phyloP scores from a whole-genome alignment of 2,329 filamentous ascomycete genomes.

The Hymenoscyphus repandus region DNA sequence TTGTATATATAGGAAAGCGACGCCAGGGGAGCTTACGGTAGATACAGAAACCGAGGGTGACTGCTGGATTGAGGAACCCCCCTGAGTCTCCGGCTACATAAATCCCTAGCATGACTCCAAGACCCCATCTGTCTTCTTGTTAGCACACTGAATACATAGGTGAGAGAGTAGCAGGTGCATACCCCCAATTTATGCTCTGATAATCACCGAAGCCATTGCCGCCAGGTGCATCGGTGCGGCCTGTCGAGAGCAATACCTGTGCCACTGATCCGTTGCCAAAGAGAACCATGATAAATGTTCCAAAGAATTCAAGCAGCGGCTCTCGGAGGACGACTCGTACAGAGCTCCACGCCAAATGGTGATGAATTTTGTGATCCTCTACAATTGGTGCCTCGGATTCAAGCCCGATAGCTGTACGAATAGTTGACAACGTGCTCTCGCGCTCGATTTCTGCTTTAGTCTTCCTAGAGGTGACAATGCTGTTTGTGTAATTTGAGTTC shows the following conservation, averaged over 20 bases:
- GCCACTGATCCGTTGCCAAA: conserved; percentile 70
- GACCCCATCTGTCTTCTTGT: conserved; percentile 33
- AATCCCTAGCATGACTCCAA: conserved; percentile 65
- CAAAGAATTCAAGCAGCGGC: conserved; percentile 62
- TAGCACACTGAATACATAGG: background rate
- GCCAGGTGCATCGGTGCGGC: conserved; percentile 18
- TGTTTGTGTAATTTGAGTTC: background rate
- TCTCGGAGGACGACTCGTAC: conserved; percentile 49
- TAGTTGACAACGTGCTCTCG: conserved; percentile 10
- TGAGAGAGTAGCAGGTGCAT: background rate
- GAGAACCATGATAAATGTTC: conserved; percentile 61
- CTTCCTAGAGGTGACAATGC: conserved; percentile 2
- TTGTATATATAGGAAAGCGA: conserved; percentile 62
- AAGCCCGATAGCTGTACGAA: conserved; percentile 19
- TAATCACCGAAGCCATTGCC: conserved; percentile 24
- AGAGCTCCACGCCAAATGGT: conserved; percentile 45
- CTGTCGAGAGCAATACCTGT: conserved; percentile 55
- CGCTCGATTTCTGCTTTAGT: conserved; percentile 11
- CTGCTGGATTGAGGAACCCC: conserved; percentile 65
- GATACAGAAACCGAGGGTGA: conserved; percentile 65
- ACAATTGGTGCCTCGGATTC: conserved; percentile 20
- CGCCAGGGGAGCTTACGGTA: conserved; percentile 65
- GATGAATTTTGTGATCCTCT: conserved; percentile 19
- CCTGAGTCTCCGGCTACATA: conserved; percentile 62
- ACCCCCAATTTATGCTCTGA: conserved; percentile 27